Percentiles rank a stretch among this genome's conserved stretches.
These are phyloP conservation scores for Fraxinus anomala DNA, from an alignment of 257 asterid species.

Conservation along the genomic window DNA sequence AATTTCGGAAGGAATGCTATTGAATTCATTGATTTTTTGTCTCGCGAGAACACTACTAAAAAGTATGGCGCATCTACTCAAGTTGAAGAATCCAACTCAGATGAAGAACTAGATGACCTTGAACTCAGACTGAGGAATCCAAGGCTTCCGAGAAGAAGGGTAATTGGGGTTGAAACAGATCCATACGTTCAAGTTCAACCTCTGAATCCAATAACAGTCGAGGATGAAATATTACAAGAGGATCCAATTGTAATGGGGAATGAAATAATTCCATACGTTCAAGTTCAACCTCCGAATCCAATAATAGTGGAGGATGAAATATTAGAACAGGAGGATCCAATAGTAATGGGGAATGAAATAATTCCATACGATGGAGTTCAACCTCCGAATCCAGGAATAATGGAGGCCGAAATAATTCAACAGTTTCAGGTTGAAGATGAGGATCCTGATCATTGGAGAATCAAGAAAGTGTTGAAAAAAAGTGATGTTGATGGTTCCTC, in stretches of 20 bases:
- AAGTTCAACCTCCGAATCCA: too few relatives aligned
- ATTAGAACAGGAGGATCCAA: neutral
- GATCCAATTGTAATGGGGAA: too few relatives aligned
- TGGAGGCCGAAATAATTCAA: neutral
- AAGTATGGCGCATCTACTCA: neutral
- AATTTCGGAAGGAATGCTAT: neutral
- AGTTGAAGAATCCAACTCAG: neutral
- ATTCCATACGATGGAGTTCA: neutral
- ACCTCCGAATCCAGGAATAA: neutral
- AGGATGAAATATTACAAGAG: neutral
- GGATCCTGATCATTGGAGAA: neutral
- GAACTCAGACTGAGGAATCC: neutral
- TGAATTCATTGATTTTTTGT: neutral
- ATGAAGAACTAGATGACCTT: neutral
- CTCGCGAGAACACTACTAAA: neutral
- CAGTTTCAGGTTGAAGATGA: neutral
- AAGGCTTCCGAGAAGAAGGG: neutral
- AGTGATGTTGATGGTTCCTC: neutral
- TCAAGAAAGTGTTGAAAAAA: neutral
- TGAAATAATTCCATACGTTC: too few relatives aligned
- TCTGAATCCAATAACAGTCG: neutral
- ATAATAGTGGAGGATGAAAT: neutral
- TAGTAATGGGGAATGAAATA: neutral
- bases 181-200: neutral
- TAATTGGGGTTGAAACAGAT: neutral